Evolutionary conservation across 2,329 filamentous ascomycete species (phyloP).

Genomic region (Zymoseptoria crescenta): DNA sequence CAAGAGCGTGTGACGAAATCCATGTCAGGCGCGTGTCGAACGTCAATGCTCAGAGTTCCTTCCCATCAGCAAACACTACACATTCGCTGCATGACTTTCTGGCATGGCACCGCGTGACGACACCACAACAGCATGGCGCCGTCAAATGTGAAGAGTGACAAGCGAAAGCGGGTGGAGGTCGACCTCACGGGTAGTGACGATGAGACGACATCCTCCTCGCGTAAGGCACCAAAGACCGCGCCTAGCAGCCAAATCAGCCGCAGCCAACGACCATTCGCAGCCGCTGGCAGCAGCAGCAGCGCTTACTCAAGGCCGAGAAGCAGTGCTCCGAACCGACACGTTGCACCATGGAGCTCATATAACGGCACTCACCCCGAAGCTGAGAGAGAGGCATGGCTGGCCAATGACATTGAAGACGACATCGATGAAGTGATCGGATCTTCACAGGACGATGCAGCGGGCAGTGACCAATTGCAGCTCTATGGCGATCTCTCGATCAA

Average conservation of each 20-base stretch:
- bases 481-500: conserved; percentile 42
- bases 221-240: conserved; percentile 1
- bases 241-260: not conserved
- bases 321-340: conserved; percentile 9
- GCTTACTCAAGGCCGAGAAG: conserved; percentile 1
- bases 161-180: conserved; percentile 18
- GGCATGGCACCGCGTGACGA: not conserved
- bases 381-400: conserved; percentile 23
- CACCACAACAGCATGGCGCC: not conserved
- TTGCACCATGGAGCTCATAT: conserved; percentile 2
- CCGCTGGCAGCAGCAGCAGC: not conserved
- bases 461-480: conserved; percentile 19
- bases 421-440: conserved; percentile 25
- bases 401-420: conserved; percentile 19
- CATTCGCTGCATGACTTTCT: not conserved
- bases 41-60: not conserved
- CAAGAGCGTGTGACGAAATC: not conserved
- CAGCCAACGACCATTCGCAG: not conserved
- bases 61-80: not conserved
- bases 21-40: not conserved
- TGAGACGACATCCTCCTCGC: conserved; percentile 1
- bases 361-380: conserved; percentile 8
- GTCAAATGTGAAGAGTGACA: not conserved
- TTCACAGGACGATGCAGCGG: conserved; percentile 25
- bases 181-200: conserved; percentile 17